phyloP scores from a whole-genome alignment of 805 yeast genomes.

The Jamesozyma jinghongensis region DNA sequence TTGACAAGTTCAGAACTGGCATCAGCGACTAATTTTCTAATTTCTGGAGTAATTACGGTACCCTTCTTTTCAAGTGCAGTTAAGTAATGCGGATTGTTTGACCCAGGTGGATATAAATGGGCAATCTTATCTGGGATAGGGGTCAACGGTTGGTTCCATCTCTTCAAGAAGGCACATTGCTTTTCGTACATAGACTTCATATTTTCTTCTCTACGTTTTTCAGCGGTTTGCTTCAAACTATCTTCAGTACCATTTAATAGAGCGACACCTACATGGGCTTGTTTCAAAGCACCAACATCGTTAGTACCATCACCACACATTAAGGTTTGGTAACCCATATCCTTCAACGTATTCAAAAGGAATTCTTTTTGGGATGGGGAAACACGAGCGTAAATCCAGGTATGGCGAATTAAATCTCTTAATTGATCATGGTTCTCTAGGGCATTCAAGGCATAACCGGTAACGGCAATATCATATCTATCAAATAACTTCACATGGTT shows the following conservation, averaged over 20 bases:
- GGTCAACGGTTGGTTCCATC: conserved; percentile 79
- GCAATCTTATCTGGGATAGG: conserved; percentile 84
- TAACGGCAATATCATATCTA: conserved; percentile 76
- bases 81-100: conserved; percentile 77
- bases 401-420: conserved; percentile 64
- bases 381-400: conserved; percentile 97
- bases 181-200: conserved; percentile 65
- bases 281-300: conserved; percentile 98
- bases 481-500: conserved; percentile 42
- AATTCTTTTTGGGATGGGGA: conserved; percentile 95
- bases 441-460: conserved; percentile 78
- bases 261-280: conserved; percentile 98
- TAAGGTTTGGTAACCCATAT: conserved; percentile 81
- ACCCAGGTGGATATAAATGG: conserved; percentile 94
- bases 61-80: conserved; percentile 82
- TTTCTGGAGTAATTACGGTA: conserved; percentile 65
- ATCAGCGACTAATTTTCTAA: conserved; percentile 50
- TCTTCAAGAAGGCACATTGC: conserved; percentile 66
- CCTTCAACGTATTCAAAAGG: conserved; percentile 72
- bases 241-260: conserved; percentile 93
- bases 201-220: conserved; percentile 60
- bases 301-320: conserved; percentile 99
- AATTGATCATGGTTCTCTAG: conserved; percentile 62
- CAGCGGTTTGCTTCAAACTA: conserved; percentile 80
- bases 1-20: conserved; percentile 34